Evolutionary conservation across 148 eudicot species (phyloP), one percentile per base, ranked within the genome.

Genomic region (Camellia sinensis): DNA sequence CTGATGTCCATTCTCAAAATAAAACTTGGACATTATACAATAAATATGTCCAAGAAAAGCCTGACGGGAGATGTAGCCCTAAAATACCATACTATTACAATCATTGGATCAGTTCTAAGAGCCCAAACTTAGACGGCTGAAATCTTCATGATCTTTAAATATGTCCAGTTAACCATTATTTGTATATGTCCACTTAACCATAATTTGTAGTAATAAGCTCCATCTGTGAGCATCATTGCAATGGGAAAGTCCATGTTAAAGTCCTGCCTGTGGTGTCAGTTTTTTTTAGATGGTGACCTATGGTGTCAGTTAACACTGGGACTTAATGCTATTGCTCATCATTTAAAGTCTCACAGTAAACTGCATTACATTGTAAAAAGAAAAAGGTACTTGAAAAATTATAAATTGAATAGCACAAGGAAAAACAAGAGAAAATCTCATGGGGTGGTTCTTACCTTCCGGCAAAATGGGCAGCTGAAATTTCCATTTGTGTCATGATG

Each of bases 381-480:
- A 29, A 29, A 29, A 29, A 65, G 14, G 37, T 29, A 29, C 37
- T 29, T 1, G 37, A 29, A 29, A 29, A 29, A 29, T 29, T 57
- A 68, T 9, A 21, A 77, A 53, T 46, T 21, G 7, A 77, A 70
- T 68, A 29, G 18, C 19, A n/a, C 8, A 45, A 37, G 37, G 43
- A 46, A 70, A 75, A 13, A 66, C 17, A 7, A 3, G 11, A 59
- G 22, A 65, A 81, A 15, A 41, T 37, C 14, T 17, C 45, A 56
- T 3, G 3, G 56, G n/a, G 50, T 50, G 84, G 61, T 56, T 40
- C 4, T 84, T 92, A 96, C 98, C 97, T 96, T 96, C 78, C 97
- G 89, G 83, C 99, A 96, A 81, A 96, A 96, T 59, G 99, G 99
- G 83, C 99, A 96, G 90, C 99, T 96, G 91, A 79, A 78, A 78